Conservation (phyloP, 805 yeast species). For the Hanseniaspora thailandica region DNA sequence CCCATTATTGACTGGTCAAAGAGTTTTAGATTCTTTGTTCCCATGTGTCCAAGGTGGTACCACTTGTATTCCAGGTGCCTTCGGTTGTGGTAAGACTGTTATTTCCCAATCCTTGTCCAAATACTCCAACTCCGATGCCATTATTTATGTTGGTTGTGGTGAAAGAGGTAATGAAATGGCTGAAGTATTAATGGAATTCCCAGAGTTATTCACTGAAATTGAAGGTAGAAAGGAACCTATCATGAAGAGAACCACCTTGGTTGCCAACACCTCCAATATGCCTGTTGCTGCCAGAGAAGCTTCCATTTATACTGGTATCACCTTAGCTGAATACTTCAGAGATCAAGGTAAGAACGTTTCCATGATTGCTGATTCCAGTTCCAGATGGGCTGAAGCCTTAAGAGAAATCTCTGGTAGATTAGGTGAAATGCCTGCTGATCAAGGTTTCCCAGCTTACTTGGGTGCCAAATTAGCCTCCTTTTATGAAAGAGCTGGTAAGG, state of each 20-base stretch:
- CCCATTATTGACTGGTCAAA: constrained; percentile 95
- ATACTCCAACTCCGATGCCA: constrained; percentile 93
- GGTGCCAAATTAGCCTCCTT: constrained; percentile 98
- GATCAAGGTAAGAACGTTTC: constrained; percentile 99
- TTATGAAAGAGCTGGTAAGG: constrained; percentile 99
- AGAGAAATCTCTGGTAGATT: constrained; percentile 99
- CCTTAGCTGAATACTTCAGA: constrained; percentile 97
- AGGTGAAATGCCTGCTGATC: constrained; percentile 99
- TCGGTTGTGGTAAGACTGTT: constrained; percentile 98
- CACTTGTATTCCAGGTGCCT: constrained; percentile 99
- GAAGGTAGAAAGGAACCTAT: constrained; percentile 93
- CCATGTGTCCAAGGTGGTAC: constrained; percentile 99
- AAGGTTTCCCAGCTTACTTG: constrained; percentile 99
- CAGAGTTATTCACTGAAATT: constrained; percentile 84
- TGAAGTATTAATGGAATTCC: constrained; percentile 98
- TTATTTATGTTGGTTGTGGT: constrained; percentile 91
- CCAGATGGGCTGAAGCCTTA: constrained; percentile 99
- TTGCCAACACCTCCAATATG: constrained; percentile 98
- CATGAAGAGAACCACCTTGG: constrained; percentile 98
- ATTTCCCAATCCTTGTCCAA: constrained; percentile 95
- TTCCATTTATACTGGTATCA: constrained; percentile 96
- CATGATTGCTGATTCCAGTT: constrained; percentile 99
- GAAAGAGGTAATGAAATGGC: constrained; percentile 99
- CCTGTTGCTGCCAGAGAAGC: constrained; percentile 99
- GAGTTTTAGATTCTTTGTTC: constrained; percentile 93